Base-by-base conservation (phyloP, 1,139 yeast genomes). In the Nakaseomyces uthaithaninus region DNA sequence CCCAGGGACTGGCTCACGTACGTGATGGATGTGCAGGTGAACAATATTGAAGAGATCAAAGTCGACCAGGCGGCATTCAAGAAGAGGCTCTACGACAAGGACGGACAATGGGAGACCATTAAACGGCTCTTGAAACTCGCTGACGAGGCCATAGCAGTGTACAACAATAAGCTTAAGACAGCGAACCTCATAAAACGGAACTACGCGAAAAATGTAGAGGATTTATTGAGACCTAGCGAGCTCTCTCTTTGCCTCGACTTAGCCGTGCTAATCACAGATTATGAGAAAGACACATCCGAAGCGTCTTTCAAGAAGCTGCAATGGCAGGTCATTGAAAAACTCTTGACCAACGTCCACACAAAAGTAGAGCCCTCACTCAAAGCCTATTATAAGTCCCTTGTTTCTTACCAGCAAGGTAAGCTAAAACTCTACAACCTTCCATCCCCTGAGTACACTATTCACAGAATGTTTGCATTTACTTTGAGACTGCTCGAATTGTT, bases 61-160 rank as follows among this genome's bases (percentile, higher is more conserved):
- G 16, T 42, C 27, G 41, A 45, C 15, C 38, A 39, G 10, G 47
- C 44, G 2, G 31, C 27, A 2, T 48, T 46, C 27, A 49, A 46
- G 33, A 40, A 40, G 4, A 47, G 51, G 23, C 41, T 60, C 9
- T 60, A 59, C 38, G 46, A 57, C 37, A 37, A 33, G 3, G 47
- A 46, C 7, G 40, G 53, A 19, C 64, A 60, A 33, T 46, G 50
- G 47, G 53, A 50, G 33, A 28, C 55, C 6, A 36, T 60, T 16
- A 41, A 42, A 10, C 47, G 50, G 4, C 39, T 57, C 18, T 45
- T 47, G 16, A 37, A 36, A 7, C 40, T 59, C 1, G 36, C 53
- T 2, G 38, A 53, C 8, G 68, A 65, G 40, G 68, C 80, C 11
- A 55, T 68, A 10, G 64, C 64, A 16, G 73, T 77, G 0, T 75